Base-by-base conservation (phyloP, 2,329 filamentous ascomycete genomes). In the Domatiomyces catenatus region DNA sequence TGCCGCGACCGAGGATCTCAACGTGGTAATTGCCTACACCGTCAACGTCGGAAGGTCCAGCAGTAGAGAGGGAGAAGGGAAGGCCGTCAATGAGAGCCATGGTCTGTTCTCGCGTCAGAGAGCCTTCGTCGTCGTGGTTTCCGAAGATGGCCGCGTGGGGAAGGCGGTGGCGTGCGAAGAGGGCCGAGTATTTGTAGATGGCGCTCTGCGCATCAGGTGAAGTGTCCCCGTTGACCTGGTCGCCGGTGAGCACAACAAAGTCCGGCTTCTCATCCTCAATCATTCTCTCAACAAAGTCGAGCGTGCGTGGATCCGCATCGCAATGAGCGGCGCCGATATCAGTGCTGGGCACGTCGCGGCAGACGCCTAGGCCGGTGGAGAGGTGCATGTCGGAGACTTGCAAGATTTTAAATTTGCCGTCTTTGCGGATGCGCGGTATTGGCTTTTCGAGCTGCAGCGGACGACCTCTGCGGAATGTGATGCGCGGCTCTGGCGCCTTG, bases 321-420 rank as follows among this genome's bases (percentile, higher is more conserved):
- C 92, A 98, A 59, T 80, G 79, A 8, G 83, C 84, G 4, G 81
- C 81, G 46, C 75, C 76, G 32, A 15, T 1, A 15, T 39, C 32
- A 39, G 32, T 39, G 54, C 80, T 76, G 0, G 89, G 89, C 58
- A 90, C 75, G 59, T 98, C 88, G 57, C 92, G 80, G 63, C 92
- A 98, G 44, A 69, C 69, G 8, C 92, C 92, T 4, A 89, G 75
- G 8, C 90, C 92, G 2, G 92, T 98, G 62, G 87, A 90, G 50
- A 98, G 70, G 67, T 98, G 92, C 54, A 96, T 70, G 69, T 98
- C 92, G n/a, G 88, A 84, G 50, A 94, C 74, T 68, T 98, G 92
- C 76, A 98, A 80, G 57, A 98, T 94, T 72, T 96, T 96, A 72
- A 96, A 96, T 60, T 84, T 87, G 26, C 90, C 92, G 63, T 92